phyloP scores from a whole-genome alignment of 2,329 filamentous ascomycete species.

The Cladobotryum mycophilum region DNA sequence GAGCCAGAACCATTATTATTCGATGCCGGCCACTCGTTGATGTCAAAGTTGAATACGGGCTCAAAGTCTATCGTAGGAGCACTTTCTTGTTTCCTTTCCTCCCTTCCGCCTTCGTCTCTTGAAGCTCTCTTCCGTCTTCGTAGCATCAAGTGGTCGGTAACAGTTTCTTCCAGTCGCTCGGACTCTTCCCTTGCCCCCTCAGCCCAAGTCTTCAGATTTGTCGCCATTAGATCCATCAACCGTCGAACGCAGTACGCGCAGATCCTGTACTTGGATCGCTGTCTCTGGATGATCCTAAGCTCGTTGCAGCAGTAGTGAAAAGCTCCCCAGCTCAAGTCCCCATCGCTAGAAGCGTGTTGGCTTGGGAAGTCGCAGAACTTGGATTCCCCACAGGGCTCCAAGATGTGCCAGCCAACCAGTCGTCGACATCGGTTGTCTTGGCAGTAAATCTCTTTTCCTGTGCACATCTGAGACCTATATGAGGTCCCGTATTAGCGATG shows the following conservation, averaged over 20 bases:
- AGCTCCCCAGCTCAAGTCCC: conserved; percentile 2
- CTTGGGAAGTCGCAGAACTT: not conserved
- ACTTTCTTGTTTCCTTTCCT: not conserved
- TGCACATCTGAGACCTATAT: conserved; percentile 5
- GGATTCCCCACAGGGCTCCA: conserved; percentile 5
- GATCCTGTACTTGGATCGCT: conserved; percentile 1
- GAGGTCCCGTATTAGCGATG: too few species aligned
- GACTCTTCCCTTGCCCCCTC: not conserved
- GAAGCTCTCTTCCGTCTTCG: conserved; percentile 3
- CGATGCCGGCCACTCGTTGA: not conserved
- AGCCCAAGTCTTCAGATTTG: conserved; percentile 1
- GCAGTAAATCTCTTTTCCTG: conserved; percentile 9
- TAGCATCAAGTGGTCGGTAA: not conserved
- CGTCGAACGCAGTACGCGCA: not conserved
- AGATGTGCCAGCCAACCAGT: conserved; percentile 8
- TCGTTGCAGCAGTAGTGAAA: conserved; percentile 1
- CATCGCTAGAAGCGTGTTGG: not conserved
- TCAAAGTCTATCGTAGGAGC: not conserved
- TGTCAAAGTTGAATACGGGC: not conserved
- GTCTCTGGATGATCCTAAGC: conserved; percentile 1
- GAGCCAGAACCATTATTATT: not conserved
- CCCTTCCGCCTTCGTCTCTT: not conserved
- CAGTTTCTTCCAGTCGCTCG: not conserved
- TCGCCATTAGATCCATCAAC: not conserved
- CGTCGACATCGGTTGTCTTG: conserved; percentile 1